Percentiles rank a stretch among this genome's conserved stretches.
Evolutionary conservation across 371 early-diverging fungal genomes (phyloP).

Genomic region (Mortierella sp.): DNA sequence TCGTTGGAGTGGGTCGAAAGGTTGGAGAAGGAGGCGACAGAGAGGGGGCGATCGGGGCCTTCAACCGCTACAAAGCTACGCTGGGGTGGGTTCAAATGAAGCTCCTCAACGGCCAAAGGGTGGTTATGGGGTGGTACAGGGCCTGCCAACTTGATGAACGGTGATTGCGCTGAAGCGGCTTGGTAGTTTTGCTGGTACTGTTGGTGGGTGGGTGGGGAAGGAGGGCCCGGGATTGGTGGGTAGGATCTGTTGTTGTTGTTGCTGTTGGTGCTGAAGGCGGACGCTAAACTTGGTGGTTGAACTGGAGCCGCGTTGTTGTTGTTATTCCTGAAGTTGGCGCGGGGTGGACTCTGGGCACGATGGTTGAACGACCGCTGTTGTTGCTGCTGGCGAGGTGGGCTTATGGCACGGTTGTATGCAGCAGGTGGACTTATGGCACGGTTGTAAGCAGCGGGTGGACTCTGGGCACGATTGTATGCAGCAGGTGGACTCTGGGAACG

Average conservation of each 20-base stretch:
- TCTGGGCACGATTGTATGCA: not conserved
- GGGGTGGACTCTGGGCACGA: not conserved
- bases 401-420: not conserved
- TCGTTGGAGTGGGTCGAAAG: constrained; percentile 46
- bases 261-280: not conserved
- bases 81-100: constrained; percentile 36
- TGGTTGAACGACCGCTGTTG: not conserved
- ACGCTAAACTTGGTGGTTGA: not conserved
- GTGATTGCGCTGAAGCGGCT: not conserved
- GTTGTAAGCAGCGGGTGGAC: not conserved
- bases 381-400: constrained; percentile 11
- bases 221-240: constrained; percentile 5
- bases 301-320: not conserved
- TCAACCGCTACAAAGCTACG: constrained; percentile 19
- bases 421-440: not conserved
- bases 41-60: constrained; percentile 28
- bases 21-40: constrained; percentile 34
- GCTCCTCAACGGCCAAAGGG: constrained; percentile 21
- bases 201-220: not conserved
- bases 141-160: not conserved
- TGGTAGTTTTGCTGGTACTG: not conserved
- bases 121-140: not conserved
- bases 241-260: not conserved
- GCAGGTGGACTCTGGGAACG: constrained; percentile 4
- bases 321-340: constrained; percentile 10